A percentile compares a stretch with the other conserved stretches of the same genome.
These are phyloP conservation scores for Amaranthus cruentus DNA, from an alignment of 148 eudicot genomes.

Conservation along the genomic window DNA sequence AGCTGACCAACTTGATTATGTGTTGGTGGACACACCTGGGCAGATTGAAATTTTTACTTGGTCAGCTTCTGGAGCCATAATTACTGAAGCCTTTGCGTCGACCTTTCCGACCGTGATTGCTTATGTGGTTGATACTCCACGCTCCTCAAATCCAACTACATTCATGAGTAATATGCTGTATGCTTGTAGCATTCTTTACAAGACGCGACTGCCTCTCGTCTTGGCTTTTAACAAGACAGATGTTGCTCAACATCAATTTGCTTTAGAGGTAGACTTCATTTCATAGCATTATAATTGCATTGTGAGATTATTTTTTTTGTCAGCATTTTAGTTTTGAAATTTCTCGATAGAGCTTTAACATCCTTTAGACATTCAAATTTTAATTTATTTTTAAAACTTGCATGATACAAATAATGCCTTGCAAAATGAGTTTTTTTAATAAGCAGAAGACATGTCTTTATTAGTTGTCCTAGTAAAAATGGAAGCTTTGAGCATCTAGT, in stretches of 20 bases:
- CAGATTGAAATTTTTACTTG: slow-evolving; percentile 97
- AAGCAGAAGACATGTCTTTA: neutral
- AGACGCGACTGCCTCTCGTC: slow-evolving; percentile 73
- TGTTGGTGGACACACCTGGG: slow-evolving; percentile 94
- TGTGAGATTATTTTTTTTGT: neutral
- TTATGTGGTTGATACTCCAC: slow-evolving; percentile 92
- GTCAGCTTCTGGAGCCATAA: slow-evolving; percentile 96
- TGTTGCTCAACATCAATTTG: slow-evolving; percentile 86
- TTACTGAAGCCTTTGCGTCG: slow-evolving; percentile 90
- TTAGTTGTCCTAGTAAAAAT: neutral
- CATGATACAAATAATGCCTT: neutral
- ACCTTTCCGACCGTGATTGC: slow-evolving; percentile 81
- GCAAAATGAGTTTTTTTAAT: too few species aligned
- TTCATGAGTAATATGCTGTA: slow-evolving; percentile 97
- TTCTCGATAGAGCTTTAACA: neutral
- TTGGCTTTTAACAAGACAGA: slow-evolving; percentile 88
- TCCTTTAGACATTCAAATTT: neutral
- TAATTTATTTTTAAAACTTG: neutral
- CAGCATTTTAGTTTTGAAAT: neutral
- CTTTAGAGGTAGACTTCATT: slow-evolving; percentile 62
- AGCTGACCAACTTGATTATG: slow-evolving; percentile 87
- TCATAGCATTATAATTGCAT: neutral
- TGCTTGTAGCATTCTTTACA: slow-evolving; percentile 94
- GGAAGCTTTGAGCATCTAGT: neutral
- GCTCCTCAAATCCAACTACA: slow-evolving; percentile 69